Evolutionary conservation across 495 filamentous ascomycete species (phyloP), one percentile per base, ranked within the genome.

Genomic region (Neurospora sp.): DNA sequence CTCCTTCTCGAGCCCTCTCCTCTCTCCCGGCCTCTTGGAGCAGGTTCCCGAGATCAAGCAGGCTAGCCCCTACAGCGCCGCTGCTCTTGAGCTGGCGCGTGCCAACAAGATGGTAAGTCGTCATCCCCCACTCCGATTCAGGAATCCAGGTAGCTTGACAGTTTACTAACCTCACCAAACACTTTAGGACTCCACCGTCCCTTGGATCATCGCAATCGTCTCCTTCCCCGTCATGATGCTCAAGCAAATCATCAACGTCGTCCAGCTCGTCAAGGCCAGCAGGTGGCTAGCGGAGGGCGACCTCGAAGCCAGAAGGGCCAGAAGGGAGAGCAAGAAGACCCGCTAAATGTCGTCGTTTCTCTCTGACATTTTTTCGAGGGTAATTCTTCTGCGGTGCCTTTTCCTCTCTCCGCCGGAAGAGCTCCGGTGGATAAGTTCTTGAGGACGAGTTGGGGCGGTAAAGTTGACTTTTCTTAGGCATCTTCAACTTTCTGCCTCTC

Each of bases 261-360:
- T 98, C 59, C 96, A 99, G 83, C 86, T 99, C 71, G 89, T 97
- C 78, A 97, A 97, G 84, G 96, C 96, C 11, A 92, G 92, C 82
- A 89, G 89, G 77, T 97, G 94, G 92, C 84, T 99, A 69, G 96
- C 93, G 0, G 94, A 98, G 83, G 93, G 94, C 23, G 96, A 99
- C 78, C 77, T 89, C 16, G 80, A 85, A 78, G 82, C 86, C 62
- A 82, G 92, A 76, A 85, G 80, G 78, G 82, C 86, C 62, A 82
- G 92, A 76, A 85, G 80, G 79, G 84, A 79, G 69, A 78, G 81
- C 46, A 82, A 74, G 77, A 86, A 81, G 78, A 74, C 71, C 27
- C 54, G 23, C 23, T 66, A 66, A 66, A 35, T 66, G 54, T 66
- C 7, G 12, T 37, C 35, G 35, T 23, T 3, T 66, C 14, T 62